Evolutionary conservation across 2,329 filamentous ascomycete genomes (phyloP).

Genomic region (Helotiales sp.): DNA sequence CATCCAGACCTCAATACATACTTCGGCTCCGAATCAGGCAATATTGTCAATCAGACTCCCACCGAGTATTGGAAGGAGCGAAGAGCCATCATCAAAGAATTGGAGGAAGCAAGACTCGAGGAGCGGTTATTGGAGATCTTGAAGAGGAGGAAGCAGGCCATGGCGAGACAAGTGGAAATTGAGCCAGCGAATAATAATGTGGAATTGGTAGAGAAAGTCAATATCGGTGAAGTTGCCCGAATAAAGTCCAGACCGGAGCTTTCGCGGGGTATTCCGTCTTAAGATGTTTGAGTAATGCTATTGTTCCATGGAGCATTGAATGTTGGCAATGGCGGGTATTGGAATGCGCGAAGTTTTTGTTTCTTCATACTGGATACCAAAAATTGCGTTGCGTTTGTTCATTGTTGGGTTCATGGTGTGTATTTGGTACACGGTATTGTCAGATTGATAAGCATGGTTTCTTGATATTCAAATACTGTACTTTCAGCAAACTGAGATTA

Average conservation of each 20-base stretch:
- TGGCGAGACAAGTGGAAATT: background rate
- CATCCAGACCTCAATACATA: background rate
- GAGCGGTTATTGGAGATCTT: background rate
- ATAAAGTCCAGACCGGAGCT: no score
- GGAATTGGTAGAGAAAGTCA: no score
- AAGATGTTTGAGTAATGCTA: no score
- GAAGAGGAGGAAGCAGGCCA: background rate
- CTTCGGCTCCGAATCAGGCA: background rate
- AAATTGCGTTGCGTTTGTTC: background rate
- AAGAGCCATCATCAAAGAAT: background rate
- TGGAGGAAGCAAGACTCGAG: background rate
- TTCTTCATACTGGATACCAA: no score
- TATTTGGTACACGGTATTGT: background rate
- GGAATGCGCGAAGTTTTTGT: no score
- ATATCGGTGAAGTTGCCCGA: no score
- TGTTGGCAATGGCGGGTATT: no score
- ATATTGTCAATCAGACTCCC: background rate
- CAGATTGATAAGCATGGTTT: background rate
- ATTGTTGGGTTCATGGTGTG: no score
- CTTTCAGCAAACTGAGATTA: background rate
- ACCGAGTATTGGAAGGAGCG: background rate
- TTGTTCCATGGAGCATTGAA: no score
- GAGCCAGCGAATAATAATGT: no score
- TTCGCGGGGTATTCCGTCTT: no score
- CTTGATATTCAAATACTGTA: background rate